phyloP scores from a whole-genome alignment of 2,329 filamentous ascomycete species.

The Amauroascus verrucosus region DNA sequence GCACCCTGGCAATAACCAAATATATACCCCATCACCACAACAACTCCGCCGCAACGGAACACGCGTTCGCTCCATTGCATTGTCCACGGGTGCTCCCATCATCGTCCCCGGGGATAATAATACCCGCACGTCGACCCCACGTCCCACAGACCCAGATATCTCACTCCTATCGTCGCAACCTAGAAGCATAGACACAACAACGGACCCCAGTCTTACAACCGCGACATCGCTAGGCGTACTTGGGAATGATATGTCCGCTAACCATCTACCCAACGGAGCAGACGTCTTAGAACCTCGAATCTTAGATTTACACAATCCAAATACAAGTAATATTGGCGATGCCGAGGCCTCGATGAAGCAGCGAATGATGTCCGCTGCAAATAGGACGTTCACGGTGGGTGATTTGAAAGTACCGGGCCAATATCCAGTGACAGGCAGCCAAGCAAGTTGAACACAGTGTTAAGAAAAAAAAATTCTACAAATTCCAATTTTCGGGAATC shows the following conservation, averaged over 20 bases:
- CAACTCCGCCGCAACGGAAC: constrained; percentile 2
- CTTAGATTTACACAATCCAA: background rate
- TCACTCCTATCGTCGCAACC: constrained; percentile 12
- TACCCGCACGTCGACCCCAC: constrained; percentile 7
- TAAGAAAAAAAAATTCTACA: too few relatives aligned
- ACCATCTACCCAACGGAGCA: background rate
- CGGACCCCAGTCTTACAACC: constrained; percentile 19
- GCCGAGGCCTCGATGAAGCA: background rate
- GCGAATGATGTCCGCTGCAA: constrained; percentile 11
- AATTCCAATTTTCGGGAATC: too few relatives aligned
- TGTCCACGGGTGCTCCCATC: constrained; percentile 8
- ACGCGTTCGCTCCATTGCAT: constrained; percentile 15
- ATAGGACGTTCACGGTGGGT: constrained; percentile 48
- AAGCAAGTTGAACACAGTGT: background rate
- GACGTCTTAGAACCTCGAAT: background rate
- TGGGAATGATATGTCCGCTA: background rate
- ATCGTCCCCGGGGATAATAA: background rate
- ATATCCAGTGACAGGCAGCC: constrained; percentile 38
- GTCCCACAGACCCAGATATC: constrained; percentile 11
- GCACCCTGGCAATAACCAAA: background rate
- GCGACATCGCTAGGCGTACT: constrained; percentile 3
- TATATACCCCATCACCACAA: background rate
- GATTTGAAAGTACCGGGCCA: constrained; percentile 61
- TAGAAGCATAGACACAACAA: constrained; percentile 21
- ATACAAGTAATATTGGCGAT: background rate